A percentile compares a stretch with the other conserved stretches of the same genome.
These are phyloP conservation scores for Graphilbum fragrans DNA, from an alignment of 2,329 filamentous ascomycete genomes.

Conservation along the genomic window DNA sequence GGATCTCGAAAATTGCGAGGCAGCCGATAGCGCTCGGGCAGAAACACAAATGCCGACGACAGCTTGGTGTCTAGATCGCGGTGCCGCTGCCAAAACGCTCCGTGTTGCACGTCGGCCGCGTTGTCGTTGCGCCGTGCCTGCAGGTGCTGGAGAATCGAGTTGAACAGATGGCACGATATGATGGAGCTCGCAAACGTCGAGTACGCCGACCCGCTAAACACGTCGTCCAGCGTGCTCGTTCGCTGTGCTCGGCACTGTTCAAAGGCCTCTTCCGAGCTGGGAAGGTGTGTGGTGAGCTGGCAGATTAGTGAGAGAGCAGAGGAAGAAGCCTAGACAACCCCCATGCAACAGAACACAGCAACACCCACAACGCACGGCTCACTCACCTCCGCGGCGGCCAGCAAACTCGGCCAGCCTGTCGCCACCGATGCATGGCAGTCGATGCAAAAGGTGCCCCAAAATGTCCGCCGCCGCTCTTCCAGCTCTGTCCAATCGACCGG, in stretches of 20 bases:
- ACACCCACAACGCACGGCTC: background rate
- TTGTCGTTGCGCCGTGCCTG: slow-evolving; percentile 60
- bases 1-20: slow-evolving; percentile 57
- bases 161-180: slow-evolving; percentile 67
- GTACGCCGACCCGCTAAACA: slow-evolving; percentile 49
- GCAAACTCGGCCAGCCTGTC: slow-evolving; percentile 77
- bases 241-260: slow-evolving; percentile 50
- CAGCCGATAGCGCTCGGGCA: slow-evolving; percentile 64
- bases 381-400: slow-evolving; percentile 57
- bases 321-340: background rate
- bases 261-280: slow-evolving; percentile 67
- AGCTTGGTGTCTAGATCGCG: slow-evolving; percentile 70
- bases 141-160: slow-evolving; percentile 67
- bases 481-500: slow-evolving; percentile 68
- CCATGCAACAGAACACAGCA: background rate
- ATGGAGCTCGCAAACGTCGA: slow-evolving; percentile 62
- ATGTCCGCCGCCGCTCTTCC: slow-evolving; percentile 66
- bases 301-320: background rate
- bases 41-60: slow-evolving; percentile 63
- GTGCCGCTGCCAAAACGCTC: slow-evolving; percentile 78
- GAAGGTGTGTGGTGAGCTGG: slow-evolving; percentile 66
- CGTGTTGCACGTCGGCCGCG: slow-evolving; percentile 61
- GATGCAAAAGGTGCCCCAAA: slow-evolving; percentile 74
- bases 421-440: slow-evolving; percentile 81
- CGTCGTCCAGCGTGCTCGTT: slow-evolving; percentile 51